phyloP scores from a whole-genome alignment of 495 filamentous ascomycete species.

The Penicillium steckii region DNA sequence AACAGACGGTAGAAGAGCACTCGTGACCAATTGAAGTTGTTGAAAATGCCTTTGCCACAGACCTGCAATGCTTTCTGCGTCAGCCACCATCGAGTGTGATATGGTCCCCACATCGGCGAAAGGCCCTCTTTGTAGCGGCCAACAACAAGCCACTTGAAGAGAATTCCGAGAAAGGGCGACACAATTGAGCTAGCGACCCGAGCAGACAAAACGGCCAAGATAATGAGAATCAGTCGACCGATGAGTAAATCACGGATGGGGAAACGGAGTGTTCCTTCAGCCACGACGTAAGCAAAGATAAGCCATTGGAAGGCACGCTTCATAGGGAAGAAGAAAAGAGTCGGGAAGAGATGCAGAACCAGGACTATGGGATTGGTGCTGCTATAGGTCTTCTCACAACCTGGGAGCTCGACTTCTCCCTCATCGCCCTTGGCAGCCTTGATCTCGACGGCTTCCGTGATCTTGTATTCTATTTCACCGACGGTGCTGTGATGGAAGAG shows the following conservation, averaged over 20 bases:
- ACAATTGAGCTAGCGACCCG: slow-evolving; percentile 23
- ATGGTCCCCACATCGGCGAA: slow-evolving; percentile 48
- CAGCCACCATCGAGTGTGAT: slow-evolving; percentile 51
- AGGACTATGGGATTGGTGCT: slow-evolving; percentile 37
- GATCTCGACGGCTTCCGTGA: slow-evolving; percentile 26
- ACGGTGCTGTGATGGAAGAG: slow-evolving; percentile 38
- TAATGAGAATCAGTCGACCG: slow-evolving; percentile 34
- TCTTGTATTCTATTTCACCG: slow-evolving; percentile 10
- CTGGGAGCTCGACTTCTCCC: slow-evolving; percentile 14
- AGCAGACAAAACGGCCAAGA: slow-evolving; percentile 29
- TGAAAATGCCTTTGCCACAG: slow-evolving; percentile 38
- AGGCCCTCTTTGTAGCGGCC: slow-evolving; percentile 41
- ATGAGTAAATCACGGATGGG: slow-evolving; percentile 21
- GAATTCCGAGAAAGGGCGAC: slow-evolving; percentile 34
- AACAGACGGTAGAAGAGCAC: slow-evolving; percentile 41
- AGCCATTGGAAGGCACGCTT: slow-evolving; percentile 41
- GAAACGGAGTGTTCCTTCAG: slow-evolving; percentile 18
- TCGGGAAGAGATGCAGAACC: slow-evolving; percentile 37
- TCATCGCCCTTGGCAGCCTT: slow-evolving; percentile 13
- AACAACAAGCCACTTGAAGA: slow-evolving; percentile 45
- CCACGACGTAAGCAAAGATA: slow-evolving; percentile 32
- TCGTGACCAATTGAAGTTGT: slow-evolving; percentile 26
- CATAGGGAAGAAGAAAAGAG: slow-evolving; percentile 34
- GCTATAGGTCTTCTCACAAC: slow-evolving; percentile 32
- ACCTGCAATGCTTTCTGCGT: slow-evolving; percentile 41